Conservation (phyloP, 768 basidiomycete species). For the Coprinopsis cinerea region DNA sequence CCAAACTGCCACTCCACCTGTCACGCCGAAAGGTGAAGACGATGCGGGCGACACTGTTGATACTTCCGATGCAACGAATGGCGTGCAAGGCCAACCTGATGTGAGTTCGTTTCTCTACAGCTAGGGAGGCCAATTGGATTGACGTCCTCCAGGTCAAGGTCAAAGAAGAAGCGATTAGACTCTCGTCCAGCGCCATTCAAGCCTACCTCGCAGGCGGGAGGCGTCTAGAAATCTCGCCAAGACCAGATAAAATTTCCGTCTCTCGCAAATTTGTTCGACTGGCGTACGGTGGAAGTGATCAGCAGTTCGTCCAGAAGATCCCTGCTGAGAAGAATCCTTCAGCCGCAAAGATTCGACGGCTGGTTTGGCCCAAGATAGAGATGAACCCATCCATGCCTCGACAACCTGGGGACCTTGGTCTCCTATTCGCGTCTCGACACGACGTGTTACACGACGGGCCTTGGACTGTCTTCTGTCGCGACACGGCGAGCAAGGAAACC, state of each 20-base stretch:
- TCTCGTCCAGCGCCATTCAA: background rate
- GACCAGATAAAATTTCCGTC: background rate
- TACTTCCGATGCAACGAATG: no score
- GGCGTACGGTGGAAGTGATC: slow-evolving; percentile 16
- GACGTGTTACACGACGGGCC: slow-evolving; percentile 19
- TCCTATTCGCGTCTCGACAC: slow-evolving; percentile 23
- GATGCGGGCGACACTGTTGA: no score
- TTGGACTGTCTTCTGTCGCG: slow-evolving; percentile 21
- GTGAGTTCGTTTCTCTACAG: background rate
- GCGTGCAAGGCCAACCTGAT: background rate
- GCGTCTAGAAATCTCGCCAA: background rate
- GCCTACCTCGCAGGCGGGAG: background rate
- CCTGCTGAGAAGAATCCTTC: slow-evolving; percentile 11
- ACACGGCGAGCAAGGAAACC: background rate
- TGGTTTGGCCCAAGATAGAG: background rate
- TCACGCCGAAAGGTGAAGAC: no score
- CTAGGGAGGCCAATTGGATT: background rate
- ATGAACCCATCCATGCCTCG: slow-evolving; percentile 24
- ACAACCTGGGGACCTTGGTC: slow-evolving; percentile 20
- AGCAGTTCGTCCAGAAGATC: slow-evolving; percentile 16
- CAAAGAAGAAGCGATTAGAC: slow-evolving; percentile 2
- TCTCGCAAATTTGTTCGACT: slow-evolving; percentile 13
- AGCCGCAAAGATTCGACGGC: background rate
- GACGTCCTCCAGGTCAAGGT: background rate
- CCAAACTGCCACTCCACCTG: no score